A percentile compares a stretch with the other conserved stretches of the same genome.
phyloP scores from a whole-genome alignment of 306 rosid genomes.

The Pachyrhizus erosus region DNA sequence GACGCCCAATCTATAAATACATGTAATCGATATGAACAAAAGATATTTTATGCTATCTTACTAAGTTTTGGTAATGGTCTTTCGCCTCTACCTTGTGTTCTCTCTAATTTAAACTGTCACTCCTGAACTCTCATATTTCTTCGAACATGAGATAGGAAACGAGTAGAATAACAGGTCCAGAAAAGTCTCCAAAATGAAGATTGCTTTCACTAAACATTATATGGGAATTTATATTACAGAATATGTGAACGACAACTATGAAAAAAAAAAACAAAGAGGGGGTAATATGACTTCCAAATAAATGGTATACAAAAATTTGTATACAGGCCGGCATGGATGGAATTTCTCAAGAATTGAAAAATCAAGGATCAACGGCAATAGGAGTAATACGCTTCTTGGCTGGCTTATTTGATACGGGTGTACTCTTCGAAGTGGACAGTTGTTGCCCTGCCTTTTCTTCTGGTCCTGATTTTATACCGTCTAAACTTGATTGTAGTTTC shows the following conservation, averaged over 20 bases:
- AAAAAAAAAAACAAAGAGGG: not conserved
- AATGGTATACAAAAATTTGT: constrained; percentile 40
- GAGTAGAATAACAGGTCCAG: not conserved
- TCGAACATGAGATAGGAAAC: not conserved
- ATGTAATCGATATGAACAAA: not conserved
- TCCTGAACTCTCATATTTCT: not conserved
- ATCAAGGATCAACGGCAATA: constrained; percentile 45
- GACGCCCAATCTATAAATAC: not conserved
- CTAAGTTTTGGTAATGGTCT: not conserved
- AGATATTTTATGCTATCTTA: not conserved
- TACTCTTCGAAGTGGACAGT: constrained; percentile 33
- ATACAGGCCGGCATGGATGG: constrained; percentile 27
- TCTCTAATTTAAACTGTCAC: not conserved
- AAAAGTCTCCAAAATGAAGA: not conserved
- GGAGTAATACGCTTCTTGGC: constrained; percentile 55
- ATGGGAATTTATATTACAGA: constrained; percentile 33
- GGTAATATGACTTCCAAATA: constrained; percentile 1
- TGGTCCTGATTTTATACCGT: constrained; percentile 26
- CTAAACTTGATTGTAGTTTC: constrained; percentile 45
- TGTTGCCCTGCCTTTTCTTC: constrained; percentile 39
- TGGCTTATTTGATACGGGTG: constrained; percentile 44
- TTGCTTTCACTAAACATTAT: not conserved
- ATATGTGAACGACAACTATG: constrained; percentile 10
- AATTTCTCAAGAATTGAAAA: constrained; percentile 26
- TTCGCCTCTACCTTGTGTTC: not conserved